Conservation (phyloP, 306 rosid species). For the Sicyos baderoa region DNA sequence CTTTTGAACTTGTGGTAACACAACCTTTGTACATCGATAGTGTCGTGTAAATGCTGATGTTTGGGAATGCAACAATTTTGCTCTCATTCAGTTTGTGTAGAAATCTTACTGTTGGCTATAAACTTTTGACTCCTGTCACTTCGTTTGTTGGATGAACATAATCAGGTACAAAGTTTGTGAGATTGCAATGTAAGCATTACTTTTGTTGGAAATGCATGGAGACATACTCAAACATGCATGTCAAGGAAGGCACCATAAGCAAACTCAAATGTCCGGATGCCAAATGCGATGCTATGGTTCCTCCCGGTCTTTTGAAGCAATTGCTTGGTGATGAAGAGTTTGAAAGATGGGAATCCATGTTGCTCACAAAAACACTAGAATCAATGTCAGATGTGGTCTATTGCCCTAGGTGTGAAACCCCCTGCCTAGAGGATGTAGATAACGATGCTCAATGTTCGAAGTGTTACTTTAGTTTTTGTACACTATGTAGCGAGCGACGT, state of each 20-base stretch:
- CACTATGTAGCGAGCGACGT: conserved; percentile 75
- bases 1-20: not conserved
- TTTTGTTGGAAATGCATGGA: conserved; percentile 80
- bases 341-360: conserved; percentile 76
- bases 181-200: conserved; percentile 70
- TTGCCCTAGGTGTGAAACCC: conserved; percentile 89
- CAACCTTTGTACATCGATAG: not conserved
- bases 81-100: not conserved
- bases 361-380: conserved; percentile 61
- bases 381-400: conserved; percentile 68
- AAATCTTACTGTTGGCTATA: not conserved
- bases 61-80: not conserved
- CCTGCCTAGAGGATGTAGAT: conserved; percentile 75
- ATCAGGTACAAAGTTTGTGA: conserved; percentile 56
- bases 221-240: conserved; percentile 61
- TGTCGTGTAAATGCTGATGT: not conserved
- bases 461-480: conserved; percentile 80
- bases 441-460: conserved; percentile 77
- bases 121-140: not conserved
- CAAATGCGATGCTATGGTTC: conserved; percentile 62
- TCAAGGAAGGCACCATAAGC: conserved; percentile 69
- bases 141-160: conserved; percentile 5
- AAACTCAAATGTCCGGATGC: conserved; percentile 64
- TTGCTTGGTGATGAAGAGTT: conserved; percentile 58
- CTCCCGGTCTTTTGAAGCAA: conserved; percentile 59